Base-by-base conservation (phyloP, 164 flowering plant genomes). In the Aristolochia californica region DNA sequence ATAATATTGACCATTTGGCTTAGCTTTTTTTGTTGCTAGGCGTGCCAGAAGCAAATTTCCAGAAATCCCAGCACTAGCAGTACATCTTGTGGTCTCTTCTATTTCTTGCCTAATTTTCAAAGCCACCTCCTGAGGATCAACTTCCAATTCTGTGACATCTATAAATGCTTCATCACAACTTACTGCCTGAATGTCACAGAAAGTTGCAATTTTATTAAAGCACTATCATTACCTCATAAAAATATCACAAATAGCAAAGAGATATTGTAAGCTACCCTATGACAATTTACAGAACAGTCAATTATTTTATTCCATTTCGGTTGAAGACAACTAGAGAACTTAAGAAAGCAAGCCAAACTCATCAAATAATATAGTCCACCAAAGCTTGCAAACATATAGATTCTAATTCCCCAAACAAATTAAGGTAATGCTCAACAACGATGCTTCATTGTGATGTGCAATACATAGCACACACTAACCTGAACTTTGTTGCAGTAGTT, bases 101-200 rank as follows among this genome's bases (percentile, higher is more conserved):
- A 94, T 80, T 74, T 90, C 96, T 61, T 77, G 74, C 71, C 97
- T 78, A 60, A 88, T 78, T 49, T 55, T 48, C 54, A 87, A 83
- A 64, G 96, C 93, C 53, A 88, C 67, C 58, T 62, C 53, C 69
- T 83, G 80, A 66, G 88, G 84, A 68, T 90, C 82, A 28, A 68
- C 64, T 53, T 69, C 77, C 15, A 66, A 72, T 55, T 77, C 82
- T 21, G 80, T 62, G 38, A 83, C 77, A 71, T 90, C 99, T 65
- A 94, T 63, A 74, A 90, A 87, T 45, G 97, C 99, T 77, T 94
- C 99, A 71, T 90, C 97, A 74, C 97, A 94, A 70, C 99, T 90
- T 21, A 94, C 85, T 23, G 97, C 99, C 97, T 93, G 74, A 20
- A 70, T 57, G 51, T n/a, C n/a, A 58, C 53, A 23, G 64, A 44